These are phyloP conservation scores for Fusarium mundagurra DNA, from an alignment of 2,329 filamentous ascomycete genomes.

Conservation along the genomic window DNA sequence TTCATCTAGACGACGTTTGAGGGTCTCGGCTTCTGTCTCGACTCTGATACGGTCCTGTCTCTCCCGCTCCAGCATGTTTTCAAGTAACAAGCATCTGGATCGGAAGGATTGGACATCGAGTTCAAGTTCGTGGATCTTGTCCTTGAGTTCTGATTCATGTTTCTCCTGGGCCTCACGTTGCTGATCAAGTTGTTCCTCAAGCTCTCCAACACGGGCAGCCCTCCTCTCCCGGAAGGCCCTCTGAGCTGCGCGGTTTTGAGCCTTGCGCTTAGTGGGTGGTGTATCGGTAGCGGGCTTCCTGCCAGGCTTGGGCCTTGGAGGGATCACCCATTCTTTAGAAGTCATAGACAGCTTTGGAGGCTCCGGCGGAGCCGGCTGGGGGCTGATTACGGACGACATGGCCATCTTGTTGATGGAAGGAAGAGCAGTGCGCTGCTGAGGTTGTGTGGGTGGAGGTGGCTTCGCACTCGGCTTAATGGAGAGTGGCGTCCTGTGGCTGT, in stretches of 20 bases:
- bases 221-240: slow-evolving; percentile 89
- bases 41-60: slow-evolving; percentile 58
- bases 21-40: slow-evolving; percentile 52
- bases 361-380: slow-evolving; percentile 51
- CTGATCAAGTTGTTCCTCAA: slow-evolving; percentile 73
- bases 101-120: slow-evolving; percentile 73
- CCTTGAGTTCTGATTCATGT: slow-evolving; percentile 64
- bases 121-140: slow-evolving; percentile 69
- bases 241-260: slow-evolving; percentile 93
- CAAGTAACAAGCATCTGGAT: slow-evolving; percentile 68
- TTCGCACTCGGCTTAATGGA: slow-evolving; percentile 43
- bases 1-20: slow-evolving; percentile 47
- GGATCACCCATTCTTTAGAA: slow-evolving; percentile 86
- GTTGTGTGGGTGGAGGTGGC: slow-evolving; percentile 45
- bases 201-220: slow-evolving; percentile 82
- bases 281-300: slow-evolving; percentile 95
- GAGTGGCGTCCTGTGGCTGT: slow-evolving; percentile 44
- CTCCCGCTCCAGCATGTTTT: slow-evolving; percentile 71
- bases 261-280: slow-evolving; percentile 90
- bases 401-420: slow-evolving; percentile 56
- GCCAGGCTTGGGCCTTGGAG: slow-evolving; percentile 86
- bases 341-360: slow-evolving; percentile 70
- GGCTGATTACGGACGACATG: slow-evolving; percentile 59
- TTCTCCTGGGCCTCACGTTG: slow-evolving; percentile 67
- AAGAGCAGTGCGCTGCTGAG: slow-evolving; percentile 47